Percentiles rank a stretch among this genome's conserved stretches.
Evolutionary conservation across 140 eudicot species (phyloP).

Genomic region (Oenanthe javanica): DNA sequence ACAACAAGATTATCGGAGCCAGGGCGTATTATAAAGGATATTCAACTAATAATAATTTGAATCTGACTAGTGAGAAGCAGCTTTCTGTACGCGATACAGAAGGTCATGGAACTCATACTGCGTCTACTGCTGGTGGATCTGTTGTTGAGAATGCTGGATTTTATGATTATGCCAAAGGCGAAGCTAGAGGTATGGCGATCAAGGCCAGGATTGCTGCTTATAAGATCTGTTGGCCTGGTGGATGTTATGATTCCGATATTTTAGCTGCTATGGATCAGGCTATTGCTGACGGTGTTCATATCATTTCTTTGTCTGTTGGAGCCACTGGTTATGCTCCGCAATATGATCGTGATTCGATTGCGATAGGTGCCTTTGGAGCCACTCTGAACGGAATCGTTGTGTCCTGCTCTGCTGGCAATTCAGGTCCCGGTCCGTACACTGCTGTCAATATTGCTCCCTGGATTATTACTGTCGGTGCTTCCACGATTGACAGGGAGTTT

Average conservation of each 20-base stretch:
- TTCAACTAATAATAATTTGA: constrained; percentile 13
- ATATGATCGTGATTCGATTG: constrained; percentile 71
- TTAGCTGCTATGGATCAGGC: constrained; percentile 92
- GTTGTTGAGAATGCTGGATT: constrained; percentile 58
- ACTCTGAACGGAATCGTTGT: constrained; percentile 53
- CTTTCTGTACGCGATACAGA: constrained; percentile 86
- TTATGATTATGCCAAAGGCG: constrained; percentile 62
- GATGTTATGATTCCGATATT: constrained; percentile 91
- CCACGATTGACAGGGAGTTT: constrained; percentile 84
- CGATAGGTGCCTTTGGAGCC: constrained; percentile 85
- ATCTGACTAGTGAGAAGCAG: constrained; percentile 20
- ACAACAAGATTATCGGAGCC: constrained; percentile 76
- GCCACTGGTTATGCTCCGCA: constrained; percentile 65
- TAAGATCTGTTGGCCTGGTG: constrained; percentile 79
- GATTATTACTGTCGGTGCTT: constrained; percentile 93
- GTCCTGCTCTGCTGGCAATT: constrained; percentile 85
- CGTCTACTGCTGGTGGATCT: constrained; percentile 92
- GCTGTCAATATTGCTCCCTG: constrained; percentile 91
- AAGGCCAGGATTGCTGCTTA: constrained; percentile 90
- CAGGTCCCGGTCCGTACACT: constrained; percentile 75
- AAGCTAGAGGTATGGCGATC: constrained; percentile 91
- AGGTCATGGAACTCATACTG: constrained; percentile 95
- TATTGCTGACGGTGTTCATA: constrained; percentile 63
- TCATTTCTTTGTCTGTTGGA: constrained; percentile 86
- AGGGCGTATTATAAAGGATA: constrained; percentile 66